phyloP scores from a whole-genome alignment of 306 rosid genomes.

The Casuarina glauca region DNA sequence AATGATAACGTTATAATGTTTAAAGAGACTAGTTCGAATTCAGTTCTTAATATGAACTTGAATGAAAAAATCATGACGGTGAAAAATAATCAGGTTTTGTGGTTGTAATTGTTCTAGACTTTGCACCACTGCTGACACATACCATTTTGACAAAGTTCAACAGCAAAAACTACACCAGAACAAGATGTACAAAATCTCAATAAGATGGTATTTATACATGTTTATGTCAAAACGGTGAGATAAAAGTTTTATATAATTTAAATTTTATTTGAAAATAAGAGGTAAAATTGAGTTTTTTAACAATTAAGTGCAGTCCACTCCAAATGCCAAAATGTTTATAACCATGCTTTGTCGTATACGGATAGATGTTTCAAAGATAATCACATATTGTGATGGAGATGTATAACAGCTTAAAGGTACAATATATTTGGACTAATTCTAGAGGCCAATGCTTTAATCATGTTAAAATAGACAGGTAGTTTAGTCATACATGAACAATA shows the following conservation, averaged over 20 bases:
- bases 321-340: not conserved
- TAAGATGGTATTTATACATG: no score
- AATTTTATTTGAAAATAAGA: no score
- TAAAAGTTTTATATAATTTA: no score
- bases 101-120: slow-evolving; percentile 25
- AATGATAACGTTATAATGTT: not conserved
- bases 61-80: no score
- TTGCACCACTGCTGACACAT: slow-evolving; percentile 2
- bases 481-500: no score
- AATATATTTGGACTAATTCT: no score
- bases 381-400: not conserved
- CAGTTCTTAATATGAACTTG: not conserved
- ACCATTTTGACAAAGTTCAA: slow-evolving; percentile 17
- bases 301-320: no score
- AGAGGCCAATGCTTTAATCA: no score
- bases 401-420: no score
- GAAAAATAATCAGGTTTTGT: not conserved
- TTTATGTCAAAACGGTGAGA: no score
- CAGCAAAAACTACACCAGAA: not conserved
- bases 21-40: not conserved
- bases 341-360: not conserved
- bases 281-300: not conserved
- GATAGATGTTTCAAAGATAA: not conserved
- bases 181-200: not conserved
- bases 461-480: no score